phyloP scores from a whole-genome alignment of 2,329 filamentous ascomycete genomes.

The Niveomyces coronatus region DNA sequence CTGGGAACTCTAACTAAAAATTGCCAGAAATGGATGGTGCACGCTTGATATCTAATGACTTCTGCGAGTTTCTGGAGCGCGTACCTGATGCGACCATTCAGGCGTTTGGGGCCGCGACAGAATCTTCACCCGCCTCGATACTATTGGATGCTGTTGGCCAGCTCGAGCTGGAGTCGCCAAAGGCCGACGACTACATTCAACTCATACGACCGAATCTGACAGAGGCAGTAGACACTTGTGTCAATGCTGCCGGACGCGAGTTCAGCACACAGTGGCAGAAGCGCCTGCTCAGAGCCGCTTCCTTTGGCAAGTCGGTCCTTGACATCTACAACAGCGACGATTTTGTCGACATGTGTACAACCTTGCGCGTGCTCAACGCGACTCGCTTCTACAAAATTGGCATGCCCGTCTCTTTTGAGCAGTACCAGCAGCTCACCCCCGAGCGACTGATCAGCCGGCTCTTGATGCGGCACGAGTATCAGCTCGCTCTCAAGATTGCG shows the following conservation, averaged over 20 bases:
- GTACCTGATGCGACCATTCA: conserved; percentile 80
- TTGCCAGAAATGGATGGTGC: conserved; percentile 65
- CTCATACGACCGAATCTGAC: conserved; percentile 79
- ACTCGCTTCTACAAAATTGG: conserved; percentile 87
- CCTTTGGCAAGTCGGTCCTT: conserved; percentile 93
- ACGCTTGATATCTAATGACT: conserved; percentile 78
- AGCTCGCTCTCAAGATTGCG: conserved; percentile 80
- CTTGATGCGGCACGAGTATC: conserved; percentile 81
- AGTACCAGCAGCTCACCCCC: conserved; percentile 82
- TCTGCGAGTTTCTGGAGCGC: conserved; percentile 96
- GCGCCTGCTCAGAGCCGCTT: conserved; percentile 87
- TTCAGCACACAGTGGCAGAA: conserved; percentile 91
- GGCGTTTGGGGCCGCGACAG: conserved; percentile 80
- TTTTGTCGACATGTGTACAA: conserved; percentile 97
- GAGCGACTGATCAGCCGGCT: conserved; percentile 80
- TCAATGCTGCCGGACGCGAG: conserved; percentile 87
- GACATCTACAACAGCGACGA: conserved; percentile 98
- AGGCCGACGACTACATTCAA: conserved; percentile 96
- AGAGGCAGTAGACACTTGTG: conserved; percentile 87
- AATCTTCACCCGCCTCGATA: conserved; percentile 84
- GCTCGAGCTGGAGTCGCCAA: conserved; percentile 86
- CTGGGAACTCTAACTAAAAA: conserved; percentile 11
- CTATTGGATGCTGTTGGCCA: conserved; percentile 86
- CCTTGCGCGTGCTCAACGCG: conserved; percentile 81
- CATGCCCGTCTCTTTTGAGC: conserved; percentile 82